These are phyloP conservation scores for Cucumis hystrix DNA, from an alignment of 306 rosid species.

Conservation along the genomic window DNA sequence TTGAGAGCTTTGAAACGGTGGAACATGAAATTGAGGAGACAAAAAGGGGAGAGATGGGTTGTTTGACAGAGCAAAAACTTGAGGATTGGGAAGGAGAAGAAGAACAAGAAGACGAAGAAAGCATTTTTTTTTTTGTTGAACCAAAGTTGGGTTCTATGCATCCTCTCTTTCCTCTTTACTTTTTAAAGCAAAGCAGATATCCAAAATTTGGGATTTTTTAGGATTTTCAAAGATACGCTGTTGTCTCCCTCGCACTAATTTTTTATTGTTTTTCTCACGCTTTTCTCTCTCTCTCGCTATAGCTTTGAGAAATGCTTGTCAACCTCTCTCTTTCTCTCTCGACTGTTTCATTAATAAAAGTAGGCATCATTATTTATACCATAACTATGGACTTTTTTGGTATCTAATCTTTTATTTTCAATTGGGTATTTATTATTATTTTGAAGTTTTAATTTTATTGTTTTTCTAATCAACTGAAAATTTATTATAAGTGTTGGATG, in stretches of 20 bases:
- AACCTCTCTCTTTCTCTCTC: not conserved
- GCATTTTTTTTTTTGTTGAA: not conserved
- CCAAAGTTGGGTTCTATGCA: not conserved
- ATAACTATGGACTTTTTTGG: not conserved
- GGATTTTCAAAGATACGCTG: conserved; percentile 81
- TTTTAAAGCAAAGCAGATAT: conserved; percentile 37
- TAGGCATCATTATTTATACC: not conserved
- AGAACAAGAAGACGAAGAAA: not conserved
- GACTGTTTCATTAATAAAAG: not conserved
- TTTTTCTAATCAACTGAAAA: no score
- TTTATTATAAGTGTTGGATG: no score
- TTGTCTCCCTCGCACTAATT: conserved; percentile 34
- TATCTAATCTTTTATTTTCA: no score
- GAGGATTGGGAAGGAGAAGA: conserved; percentile 10
- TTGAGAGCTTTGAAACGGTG: conserved; percentile 3
- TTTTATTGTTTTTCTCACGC: not conserved
- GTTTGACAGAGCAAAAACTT: not conserved
- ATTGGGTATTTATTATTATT: no score
- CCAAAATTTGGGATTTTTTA: conserved; percentile 60
- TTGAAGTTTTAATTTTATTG: no score
- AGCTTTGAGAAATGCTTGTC: not conserved
- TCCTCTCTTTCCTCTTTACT: not conserved
- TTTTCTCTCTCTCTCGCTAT: conserved; percentile 2
- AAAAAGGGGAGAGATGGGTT: conserved; percentile 4
- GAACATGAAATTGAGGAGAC: not conserved